A percentile compares a stretch with the other conserved stretches of the same genome.
Conservation (phyloP, 75 land plant genomes). For the Azolla pinnata region DNA sequence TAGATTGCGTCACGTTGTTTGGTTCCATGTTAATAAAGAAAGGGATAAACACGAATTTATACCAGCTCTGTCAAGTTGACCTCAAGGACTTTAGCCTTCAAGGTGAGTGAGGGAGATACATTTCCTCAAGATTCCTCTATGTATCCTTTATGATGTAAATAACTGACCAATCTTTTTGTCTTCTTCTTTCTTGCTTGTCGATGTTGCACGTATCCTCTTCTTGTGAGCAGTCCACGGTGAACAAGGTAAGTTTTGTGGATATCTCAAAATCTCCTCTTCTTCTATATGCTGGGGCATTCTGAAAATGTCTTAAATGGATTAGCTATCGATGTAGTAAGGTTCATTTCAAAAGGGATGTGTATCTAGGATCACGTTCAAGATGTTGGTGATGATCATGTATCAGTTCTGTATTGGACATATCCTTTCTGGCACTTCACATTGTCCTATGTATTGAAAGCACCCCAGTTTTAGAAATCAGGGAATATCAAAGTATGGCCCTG, state of each 20-base stretch:
- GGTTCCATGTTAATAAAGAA: constrained; percentile 76
- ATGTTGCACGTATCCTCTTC: constrained; percentile 5
- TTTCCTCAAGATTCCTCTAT: constrained; percentile 3
- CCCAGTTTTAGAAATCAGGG: no score
- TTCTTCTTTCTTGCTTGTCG: neutral
- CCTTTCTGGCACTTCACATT: no score
- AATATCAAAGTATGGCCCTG: no score
- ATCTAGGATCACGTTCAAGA: no score
- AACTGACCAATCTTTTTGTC: neutral
- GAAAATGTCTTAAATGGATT: no score
- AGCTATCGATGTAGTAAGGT: no score
- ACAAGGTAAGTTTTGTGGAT: constrained; percentile 43
- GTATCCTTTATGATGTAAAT: neutral
- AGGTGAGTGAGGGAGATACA: constrained; percentile 36
- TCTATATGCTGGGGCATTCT: no score
- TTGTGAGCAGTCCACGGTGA: constrained; percentile 46
- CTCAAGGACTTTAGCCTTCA: constrained; percentile 93
- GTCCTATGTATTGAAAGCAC: no score
- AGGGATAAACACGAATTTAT: constrained; percentile 73
- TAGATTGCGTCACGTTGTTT: constrained; percentile 75
- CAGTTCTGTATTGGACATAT: no score
- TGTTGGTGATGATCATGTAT: no score
- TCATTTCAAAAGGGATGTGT: no score
- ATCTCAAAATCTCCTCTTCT: no score
- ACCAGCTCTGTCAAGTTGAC: constrained; percentile 76